Evolutionary conservation across 2,329 filamentous ascomycete species (phyloP).

Genomic region (Botrytis galanthina): DNA sequence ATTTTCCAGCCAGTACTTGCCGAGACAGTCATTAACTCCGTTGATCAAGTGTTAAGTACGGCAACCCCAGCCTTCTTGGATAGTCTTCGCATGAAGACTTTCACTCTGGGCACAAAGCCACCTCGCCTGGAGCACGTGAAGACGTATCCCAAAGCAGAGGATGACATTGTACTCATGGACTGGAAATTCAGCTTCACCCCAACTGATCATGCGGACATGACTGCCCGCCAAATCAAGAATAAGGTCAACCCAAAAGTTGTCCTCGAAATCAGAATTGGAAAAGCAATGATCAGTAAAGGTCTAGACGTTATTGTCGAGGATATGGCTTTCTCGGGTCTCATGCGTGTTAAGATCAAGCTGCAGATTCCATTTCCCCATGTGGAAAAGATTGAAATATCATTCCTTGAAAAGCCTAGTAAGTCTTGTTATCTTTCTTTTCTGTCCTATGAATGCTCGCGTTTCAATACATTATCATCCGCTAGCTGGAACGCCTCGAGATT

Average conservation of each 20-base stretch:
- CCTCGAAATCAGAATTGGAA: slow-evolving; percentile 89
- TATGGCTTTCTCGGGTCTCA: slow-evolving; percentile 91
- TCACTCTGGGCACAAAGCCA: slow-evolving; percentile 91
- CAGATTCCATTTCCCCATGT: slow-evolving; percentile 95
- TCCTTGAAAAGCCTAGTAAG: slow-evolving; percentile 70
- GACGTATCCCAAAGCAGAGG: slow-evolving; percentile 92
- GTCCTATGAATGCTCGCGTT: neutral
- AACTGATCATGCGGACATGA: slow-evolving; percentile 91
- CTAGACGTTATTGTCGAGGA: slow-evolving; percentile 97
- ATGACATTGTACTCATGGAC: slow-evolving; percentile 96
- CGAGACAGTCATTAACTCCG: slow-evolving; percentile 86
- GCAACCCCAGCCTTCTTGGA: slow-evolving; percentile 91
- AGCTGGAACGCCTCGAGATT: neutral
- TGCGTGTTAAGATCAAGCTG: slow-evolving; percentile 97
- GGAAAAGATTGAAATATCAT: slow-evolving; percentile 91
- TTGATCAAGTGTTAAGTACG: slow-evolving; percentile 92
- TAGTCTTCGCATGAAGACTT: slow-evolving; percentile 88
- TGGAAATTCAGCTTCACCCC: slow-evolving; percentile 99
- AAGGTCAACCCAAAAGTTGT: slow-evolving; percentile 97
- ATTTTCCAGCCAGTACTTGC: slow-evolving; percentile 95
- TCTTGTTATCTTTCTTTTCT: slow-evolving; percentile 15
- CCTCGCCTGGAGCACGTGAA: slow-evolving; percentile 97
- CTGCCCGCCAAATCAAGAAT: slow-evolving; percentile 82
- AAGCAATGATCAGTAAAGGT: slow-evolving; percentile 95
- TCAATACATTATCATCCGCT: neutral